A percentile compares a stretch with the other conserved stretches of the same genome.
phyloP scores from a whole-genome alignment of 2,329 filamentous ascomycete genomes.

The Botryotinia convoluta region DNA sequence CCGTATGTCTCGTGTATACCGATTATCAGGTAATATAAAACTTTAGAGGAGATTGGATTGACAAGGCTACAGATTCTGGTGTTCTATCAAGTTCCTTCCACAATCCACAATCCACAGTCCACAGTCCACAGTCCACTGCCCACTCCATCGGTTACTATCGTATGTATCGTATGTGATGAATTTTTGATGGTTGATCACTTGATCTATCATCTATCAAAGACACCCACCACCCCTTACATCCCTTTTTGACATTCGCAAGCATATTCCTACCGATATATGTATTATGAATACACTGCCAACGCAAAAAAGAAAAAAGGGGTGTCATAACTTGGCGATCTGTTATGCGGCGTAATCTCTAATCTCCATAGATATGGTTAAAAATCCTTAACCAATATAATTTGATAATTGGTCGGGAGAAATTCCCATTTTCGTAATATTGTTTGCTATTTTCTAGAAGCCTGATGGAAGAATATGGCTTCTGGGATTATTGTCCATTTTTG shows the following conservation, averaged over 20 bases:
- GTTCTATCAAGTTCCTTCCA: slow-evolving; percentile 2
- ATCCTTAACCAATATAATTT: not conserved
- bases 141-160: not conserved
- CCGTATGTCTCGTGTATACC: slow-evolving; percentile 8
- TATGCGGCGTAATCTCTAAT: slow-evolving; percentile 1
- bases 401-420: not conserved
- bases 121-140: not conserved
- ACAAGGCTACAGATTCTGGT: not conserved
- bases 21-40: not conserved
- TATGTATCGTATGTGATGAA: not conserved
- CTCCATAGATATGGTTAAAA: not conserved
- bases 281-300: not conserved
- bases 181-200: slow-evolving; percentile 2
- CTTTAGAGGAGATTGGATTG: slow-evolving; percentile 7
- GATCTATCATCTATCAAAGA: not conserved
- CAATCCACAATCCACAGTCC: not conserved
- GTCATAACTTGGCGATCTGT: not conserved
- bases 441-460: not conserved
- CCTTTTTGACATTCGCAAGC: not conserved
- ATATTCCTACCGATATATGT: not conserved
- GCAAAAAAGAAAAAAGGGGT: not conserved
- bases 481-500: not conserved
- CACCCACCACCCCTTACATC: not conserved
- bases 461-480: not conserved
- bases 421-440: not conserved